phyloP scores from a whole-genome alignment of 2,329 filamentous ascomycete genomes.

The Penicillium freii region DNA sequence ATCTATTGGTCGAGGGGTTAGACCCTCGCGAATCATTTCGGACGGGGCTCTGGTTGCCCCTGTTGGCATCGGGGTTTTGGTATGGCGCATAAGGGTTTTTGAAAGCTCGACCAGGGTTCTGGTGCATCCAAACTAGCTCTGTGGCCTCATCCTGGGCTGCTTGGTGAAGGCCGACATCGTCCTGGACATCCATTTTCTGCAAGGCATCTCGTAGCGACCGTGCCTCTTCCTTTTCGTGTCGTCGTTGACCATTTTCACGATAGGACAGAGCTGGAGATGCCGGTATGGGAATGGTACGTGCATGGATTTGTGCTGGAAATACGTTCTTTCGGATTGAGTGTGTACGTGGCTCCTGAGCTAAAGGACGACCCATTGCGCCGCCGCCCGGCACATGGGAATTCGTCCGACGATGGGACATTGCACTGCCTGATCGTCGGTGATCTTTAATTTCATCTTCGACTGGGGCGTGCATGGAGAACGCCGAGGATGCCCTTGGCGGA shows the following conservation, averaged over 20 bases:
- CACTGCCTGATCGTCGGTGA: slow-evolving; percentile 40
- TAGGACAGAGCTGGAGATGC: slow-evolving; percentile 48
- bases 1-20: slow-evolving; percentile 7
- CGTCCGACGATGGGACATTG: slow-evolving; percentile 41
- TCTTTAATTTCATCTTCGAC: slow-evolving; percentile 23
- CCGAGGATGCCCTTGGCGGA: slow-evolving; percentile 44
- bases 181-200: slow-evolving; percentile 57
- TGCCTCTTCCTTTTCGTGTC: slow-evolving; percentile 59
- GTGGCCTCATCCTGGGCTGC: slow-evolving; percentile 63
- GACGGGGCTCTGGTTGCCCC: slow-evolving; percentile 45
- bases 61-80: slow-evolving; percentile 43
- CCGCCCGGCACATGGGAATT: slow-evolving; percentile 30
- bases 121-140: slow-evolving; percentile 63
- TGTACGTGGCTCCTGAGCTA: slow-evolving; percentile 39
- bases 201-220: slow-evolving; percentile 56
- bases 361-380: slow-evolving; percentile 36
- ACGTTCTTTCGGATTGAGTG: slow-evolving; percentile 36
- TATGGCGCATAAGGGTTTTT: slow-evolving; percentile 51
- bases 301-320: slow-evolving; percentile 37
- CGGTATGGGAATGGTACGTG: slow-evolving; percentile 28
- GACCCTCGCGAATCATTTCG: neutral
- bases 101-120: slow-evolving; percentile 51
- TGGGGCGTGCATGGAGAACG: slow-evolving; percentile 39
- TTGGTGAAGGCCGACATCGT: slow-evolving; percentile 54
- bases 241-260: slow-evolving; percentile 54